Evolutionary conservation across 1,284 basidiomycete genomes (phyloP).

Genomic region (Wolfiporia cocos): DNA sequence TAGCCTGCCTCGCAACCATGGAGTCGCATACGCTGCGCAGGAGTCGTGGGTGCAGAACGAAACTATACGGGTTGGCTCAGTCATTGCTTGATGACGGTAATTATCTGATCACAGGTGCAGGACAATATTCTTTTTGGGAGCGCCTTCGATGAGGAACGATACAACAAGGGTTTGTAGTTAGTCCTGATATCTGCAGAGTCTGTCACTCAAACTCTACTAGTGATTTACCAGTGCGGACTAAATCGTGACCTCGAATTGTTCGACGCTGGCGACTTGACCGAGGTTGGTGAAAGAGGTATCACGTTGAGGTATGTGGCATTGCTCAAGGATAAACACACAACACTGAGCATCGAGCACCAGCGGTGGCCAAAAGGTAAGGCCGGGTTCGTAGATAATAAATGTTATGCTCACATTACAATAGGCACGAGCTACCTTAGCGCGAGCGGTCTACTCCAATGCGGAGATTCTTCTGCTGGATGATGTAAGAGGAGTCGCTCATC

Average conservation of each 20-base stretch:
- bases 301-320: constrained; percentile 36
- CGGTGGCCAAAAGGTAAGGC: constrained; percentile 65
- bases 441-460: constrained; percentile 62
- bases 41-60: constrained; percentile 41
- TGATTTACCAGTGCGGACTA: constrained; percentile 56
- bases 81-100: too few species aligned
- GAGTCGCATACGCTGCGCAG: constrained; percentile 68
- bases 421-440: constrained; percentile 68
- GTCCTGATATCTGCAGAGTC: not conserved
- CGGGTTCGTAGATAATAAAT: not conserved
- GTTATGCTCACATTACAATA: constrained; percentile 1
- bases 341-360: constrained; percentile 15
- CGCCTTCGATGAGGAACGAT: not conserved
- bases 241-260: constrained; percentile 55
- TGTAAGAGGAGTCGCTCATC: constrained; percentile 26
- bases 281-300: constrained; percentile 58
- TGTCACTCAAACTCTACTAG: constrained; percentile 47
- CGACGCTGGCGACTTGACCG: constrained; percentile 65
- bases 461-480: constrained; percentile 62
- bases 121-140: constrained; percentile 39
- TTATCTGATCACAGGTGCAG: too few species aligned
- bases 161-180: not conserved
- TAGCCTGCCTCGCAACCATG: constrained; percentile 53
- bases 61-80: constrained; percentile 31
- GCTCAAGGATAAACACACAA: not conserved